A percentile compares a stretch with the other conserved stretches of the same genome.
Evolutionary conservation across 2,329 filamentous ascomycete species (phyloP).

Genomic region (Rosellinia necatrix): DNA sequence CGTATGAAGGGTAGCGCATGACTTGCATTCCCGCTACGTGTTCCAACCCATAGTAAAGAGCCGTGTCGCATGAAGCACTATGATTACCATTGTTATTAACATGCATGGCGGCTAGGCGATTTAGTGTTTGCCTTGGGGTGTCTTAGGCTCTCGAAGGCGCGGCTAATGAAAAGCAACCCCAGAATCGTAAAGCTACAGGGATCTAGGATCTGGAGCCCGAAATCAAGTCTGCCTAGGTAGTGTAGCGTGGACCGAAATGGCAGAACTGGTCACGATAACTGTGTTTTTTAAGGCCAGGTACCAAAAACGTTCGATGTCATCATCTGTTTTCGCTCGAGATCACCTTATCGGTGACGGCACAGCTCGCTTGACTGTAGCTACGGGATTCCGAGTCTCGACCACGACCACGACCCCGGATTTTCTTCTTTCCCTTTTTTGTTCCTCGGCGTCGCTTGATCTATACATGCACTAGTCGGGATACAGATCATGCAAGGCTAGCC

Average conservation of each 20-base stretch:
- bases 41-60: neutral
- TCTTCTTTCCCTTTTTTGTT: no score
- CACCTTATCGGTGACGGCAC: neutral
- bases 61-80: conserved; percentile 7
- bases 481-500: conserved; percentile 13
- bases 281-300: neutral
- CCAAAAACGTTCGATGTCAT: neutral
- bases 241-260: no score
- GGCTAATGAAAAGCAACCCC: conserved; percentile 9
- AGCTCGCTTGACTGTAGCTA: neutral
- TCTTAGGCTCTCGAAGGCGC: conserved; percentile 3
- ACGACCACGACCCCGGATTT: no score
- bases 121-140: neutral
- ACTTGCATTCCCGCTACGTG: neutral
- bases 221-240: neutral
- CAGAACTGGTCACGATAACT: no score
- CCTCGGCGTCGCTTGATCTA: no score
- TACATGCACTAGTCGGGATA: no score
- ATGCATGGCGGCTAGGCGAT: conserved; percentile 7
- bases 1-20: neutral
- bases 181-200: conserved; percentile 18
- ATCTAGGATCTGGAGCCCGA: conserved; percentile 1
- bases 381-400: neutral
- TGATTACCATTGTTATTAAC: conserved; percentile 3
- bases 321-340: neutral